These are phyloP conservation scores for Fonsecaea nubica DNA, from an alignment of 2,329 filamentous ascomycete species.

Conservation along the genomic window DNA sequence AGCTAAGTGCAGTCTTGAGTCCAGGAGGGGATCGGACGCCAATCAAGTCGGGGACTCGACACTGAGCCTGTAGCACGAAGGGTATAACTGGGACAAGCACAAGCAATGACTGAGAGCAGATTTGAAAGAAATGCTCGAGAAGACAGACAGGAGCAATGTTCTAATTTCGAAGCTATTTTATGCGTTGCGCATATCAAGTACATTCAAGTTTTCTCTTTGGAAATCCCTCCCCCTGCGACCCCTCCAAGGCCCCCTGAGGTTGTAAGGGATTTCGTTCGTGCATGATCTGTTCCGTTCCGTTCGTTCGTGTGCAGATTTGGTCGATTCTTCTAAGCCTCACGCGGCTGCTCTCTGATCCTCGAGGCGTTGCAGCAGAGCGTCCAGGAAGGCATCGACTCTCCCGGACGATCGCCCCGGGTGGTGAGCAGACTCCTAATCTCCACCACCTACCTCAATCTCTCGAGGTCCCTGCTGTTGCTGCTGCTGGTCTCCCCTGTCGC, in stretches of 20 bases:
- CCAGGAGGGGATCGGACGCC: neutral
- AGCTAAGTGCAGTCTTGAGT: neutral
- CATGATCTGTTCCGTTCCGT: neutral
- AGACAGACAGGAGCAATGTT: neutral
- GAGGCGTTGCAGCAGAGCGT: neutral
- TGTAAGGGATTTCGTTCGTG: neutral
- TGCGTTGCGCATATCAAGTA: conserved; percentile 8
- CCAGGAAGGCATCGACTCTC: neutral
- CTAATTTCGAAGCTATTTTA: conserved; percentile 5
- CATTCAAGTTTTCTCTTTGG: neutral
- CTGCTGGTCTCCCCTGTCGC: conserved; percentile 39
- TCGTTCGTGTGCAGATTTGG: too few relatives aligned
- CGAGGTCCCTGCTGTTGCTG: conserved; percentile 41
- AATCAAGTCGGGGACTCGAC: neutral
- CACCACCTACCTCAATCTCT: conserved; percentile 48
- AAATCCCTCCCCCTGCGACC: neutral
- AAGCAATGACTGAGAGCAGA: neutral
- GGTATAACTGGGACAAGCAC: neutral
- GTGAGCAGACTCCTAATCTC: conserved; percentile 39
- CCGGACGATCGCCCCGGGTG: neutral
- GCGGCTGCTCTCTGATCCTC: neutral
- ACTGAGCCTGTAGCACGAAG: neutral
- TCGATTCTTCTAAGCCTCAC: neutral
- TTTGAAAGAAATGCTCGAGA: neutral
- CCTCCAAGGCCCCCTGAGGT: neutral